phyloP scores from a whole-genome alignment of 2,329 filamentous ascomycete species.

The Pseudogymnoascus sp. region DNA sequence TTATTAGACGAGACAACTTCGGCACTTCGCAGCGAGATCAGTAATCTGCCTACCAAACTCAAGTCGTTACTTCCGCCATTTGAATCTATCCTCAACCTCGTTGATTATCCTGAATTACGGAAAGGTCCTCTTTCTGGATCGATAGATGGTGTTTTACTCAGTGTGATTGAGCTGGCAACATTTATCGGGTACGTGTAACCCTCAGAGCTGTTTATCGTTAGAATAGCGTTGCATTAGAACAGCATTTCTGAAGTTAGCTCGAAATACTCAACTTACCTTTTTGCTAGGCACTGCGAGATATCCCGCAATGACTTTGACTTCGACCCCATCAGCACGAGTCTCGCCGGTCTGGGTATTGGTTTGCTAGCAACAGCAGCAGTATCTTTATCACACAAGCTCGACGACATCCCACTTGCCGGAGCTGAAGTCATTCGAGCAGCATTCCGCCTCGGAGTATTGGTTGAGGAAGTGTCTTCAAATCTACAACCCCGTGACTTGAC shows the following conservation, averaged over 20 bases:
- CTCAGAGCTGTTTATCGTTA: not conserved
- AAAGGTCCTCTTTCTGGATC: slow-evolving; percentile 36
- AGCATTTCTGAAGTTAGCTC: too few species aligned
- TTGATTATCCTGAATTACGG: slow-evolving; percentile 31
- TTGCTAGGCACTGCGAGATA: slow-evolving; percentile 27
- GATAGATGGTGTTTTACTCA: slow-evolving; percentile 39
- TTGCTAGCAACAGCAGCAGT: slow-evolving; percentile 37
- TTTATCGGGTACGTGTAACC: slow-evolving; percentile 36
- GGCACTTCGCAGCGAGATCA: slow-evolving; percentile 35
- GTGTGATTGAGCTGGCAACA: slow-evolving; percentile 33
- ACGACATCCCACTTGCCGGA: slow-evolving; percentile 35
- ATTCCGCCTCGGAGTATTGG: slow-evolving; percentile 40
- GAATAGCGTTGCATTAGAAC: not conserved
- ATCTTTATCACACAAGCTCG: slow-evolving; percentile 32
- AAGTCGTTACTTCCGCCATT: slow-evolving; percentile 31
- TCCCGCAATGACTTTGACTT: slow-evolving; percentile 20
- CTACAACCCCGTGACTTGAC: slow-evolving; percentile 32
- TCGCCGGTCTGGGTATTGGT: slow-evolving; percentile 40
- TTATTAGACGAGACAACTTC: slow-evolving; percentile 37
- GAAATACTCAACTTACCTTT: not conserved
- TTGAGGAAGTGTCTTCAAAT: slow-evolving; percentile 36
- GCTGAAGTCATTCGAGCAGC: slow-evolving; percentile 37
- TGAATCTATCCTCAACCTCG: slow-evolving; percentile 31
- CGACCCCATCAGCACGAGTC: slow-evolving; percentile 18
- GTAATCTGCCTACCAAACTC: slow-evolving; percentile 24